Conservation (phyloP, 1,139 yeast species). For the Meyerozyma carpophila region DNA sequence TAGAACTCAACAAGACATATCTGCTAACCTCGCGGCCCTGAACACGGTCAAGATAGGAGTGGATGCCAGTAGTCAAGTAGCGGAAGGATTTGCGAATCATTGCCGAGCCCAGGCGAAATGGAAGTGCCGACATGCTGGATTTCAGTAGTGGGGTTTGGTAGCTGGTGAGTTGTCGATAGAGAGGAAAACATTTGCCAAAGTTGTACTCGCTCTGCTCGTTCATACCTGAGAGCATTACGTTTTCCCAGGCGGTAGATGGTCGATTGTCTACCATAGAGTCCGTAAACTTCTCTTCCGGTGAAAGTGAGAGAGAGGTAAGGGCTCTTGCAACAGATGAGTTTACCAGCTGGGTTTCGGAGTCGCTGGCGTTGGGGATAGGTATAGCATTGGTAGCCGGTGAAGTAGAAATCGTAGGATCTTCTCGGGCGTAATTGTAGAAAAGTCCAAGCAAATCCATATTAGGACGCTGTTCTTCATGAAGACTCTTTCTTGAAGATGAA, state of each 20-base stretch:
- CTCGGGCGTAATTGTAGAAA: constrained; percentile 40
- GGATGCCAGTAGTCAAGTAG: constrained; percentile 57
- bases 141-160: constrained; percentile 59
- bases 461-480: constrained; percentile 12
- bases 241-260: constrained; percentile 14
- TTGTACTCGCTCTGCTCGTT: constrained; percentile 53
- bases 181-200: constrained; percentile 78
- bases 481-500: constrained; percentile 9
- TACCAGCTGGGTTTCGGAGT: background rate
- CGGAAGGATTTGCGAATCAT: constrained; percentile 37
- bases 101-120: constrained; percentile 31
- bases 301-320: constrained; percentile 3
- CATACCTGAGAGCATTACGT: constrained; percentile 18
- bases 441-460: constrained; percentile 32
- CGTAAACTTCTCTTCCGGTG: constrained; percentile 4
- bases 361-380: background rate
- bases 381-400: constrained; percentile 1
- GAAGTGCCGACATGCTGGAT: constrained; percentile 23
- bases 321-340: background rate
- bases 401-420: constrained; percentile 18
- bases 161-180: constrained; percentile 62
- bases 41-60: constrained; percentile 30
- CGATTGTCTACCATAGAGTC: background rate
- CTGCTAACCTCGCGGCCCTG: constrained; percentile 47
- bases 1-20: constrained; percentile 61